Evolutionary conservation across 1,139 yeast genomes (phyloP).

Genomic region (Geotrichum europaeum): DNA sequence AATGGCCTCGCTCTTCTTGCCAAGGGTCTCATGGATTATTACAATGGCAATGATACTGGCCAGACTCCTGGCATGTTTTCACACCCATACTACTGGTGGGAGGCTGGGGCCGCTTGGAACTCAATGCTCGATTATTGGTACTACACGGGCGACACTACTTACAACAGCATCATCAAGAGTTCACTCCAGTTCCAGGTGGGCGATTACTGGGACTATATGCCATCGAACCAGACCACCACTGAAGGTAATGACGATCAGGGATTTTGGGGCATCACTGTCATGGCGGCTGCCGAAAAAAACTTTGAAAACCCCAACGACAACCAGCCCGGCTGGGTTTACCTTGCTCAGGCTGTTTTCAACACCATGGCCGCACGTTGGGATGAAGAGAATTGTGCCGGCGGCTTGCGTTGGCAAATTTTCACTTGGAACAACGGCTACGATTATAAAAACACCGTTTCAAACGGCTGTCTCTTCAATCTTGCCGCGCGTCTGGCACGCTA

Average conservation of each 20-base stretch:
- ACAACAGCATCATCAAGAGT: constrained; percentile 46
- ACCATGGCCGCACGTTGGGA: constrained; percentile 93
- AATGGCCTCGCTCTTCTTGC: constrained; percentile 51
- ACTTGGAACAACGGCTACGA: constrained; percentile 92
- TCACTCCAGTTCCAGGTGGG: constrained; percentile 67
- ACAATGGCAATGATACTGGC: constrained; percentile 49
- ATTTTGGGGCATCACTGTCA: constrained; percentile 80
- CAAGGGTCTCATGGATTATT: constrained; percentile 65
- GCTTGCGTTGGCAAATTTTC: constrained; percentile 94
- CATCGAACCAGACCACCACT: constrained; percentile 64
- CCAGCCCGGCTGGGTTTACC: constrained; percentile 58
- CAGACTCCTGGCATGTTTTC: constrained; percentile 69
- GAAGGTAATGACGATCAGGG: constrained; percentile 95
- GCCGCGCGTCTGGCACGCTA: constrained; percentile 85
- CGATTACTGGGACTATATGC: constrained; percentile 62
- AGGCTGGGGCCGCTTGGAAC: constrained; percentile 89
- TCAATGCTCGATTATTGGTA: constrained; percentile 62
- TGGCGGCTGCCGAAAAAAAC: constrained; percentile 79
- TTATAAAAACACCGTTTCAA: constrained; percentile 84
- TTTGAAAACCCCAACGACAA: constrained; percentile 55
- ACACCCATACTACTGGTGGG: constrained; percentile 91
- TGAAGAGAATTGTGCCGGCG: constrained; percentile 64
- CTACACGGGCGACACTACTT: constrained; percentile 58
- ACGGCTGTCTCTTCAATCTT: constrained; percentile 82
- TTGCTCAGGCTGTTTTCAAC: constrained; percentile 78